Evolutionary conservation across 2,329 filamentous ascomycete species (phyloP).

Genomic region (Xylariaceae sp.): DNA sequence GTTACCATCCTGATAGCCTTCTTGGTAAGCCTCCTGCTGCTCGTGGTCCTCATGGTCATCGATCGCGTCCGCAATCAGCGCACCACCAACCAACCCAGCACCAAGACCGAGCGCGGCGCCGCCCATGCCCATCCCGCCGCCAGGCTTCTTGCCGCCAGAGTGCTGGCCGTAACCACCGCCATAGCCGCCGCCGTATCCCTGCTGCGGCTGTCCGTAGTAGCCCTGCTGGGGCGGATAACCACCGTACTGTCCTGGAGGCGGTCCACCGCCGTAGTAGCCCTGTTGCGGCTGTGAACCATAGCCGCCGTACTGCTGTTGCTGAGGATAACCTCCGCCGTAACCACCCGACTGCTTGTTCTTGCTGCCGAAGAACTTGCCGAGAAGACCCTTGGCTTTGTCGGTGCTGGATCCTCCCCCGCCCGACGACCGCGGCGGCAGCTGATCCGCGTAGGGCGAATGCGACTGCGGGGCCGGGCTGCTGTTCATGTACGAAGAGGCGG

Average conservation of each 20-base stretch:
- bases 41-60: slow-evolving; percentile 57
- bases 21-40: slow-evolving; percentile 47
- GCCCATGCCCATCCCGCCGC: slow-evolving; percentile 64
- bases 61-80: slow-evolving; percentile 64
- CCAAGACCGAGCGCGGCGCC: slow-evolving; percentile 75
- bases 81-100: slow-evolving; percentile 76
- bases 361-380: slow-evolving; percentile 29
- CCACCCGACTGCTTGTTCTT: slow-evolving; percentile 24
- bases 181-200: slow-evolving; percentile 30
- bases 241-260: slow-evolving; percentile 31
- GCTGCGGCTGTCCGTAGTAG: slow-evolving; percentile 17
- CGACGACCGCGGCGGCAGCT: slow-evolving; percentile 43
- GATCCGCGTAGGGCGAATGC: slow-evolving; percentile 29
- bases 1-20: slow-evolving; percentile 35
- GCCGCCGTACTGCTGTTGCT: slow-evolving; percentile 23
- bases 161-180: slow-evolving; percentile 32
- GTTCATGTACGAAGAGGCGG: slow-evolving; percentile 29
- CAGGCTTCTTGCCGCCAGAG: slow-evolving; percentile 38
- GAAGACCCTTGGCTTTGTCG: slow-evolving; percentile 39
- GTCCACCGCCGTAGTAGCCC: slow-evolving; percentile 27
- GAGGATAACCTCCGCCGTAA: slow-evolving; percentile 23
- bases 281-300: slow-evolving; percentile 32
- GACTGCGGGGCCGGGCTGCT: slow-evolving; percentile 24
- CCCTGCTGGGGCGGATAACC: slow-evolving; percentile 27
- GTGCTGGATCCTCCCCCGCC: slow-evolving; percentile 9